These are phyloP conservation scores for Karstenula rhodostoma DNA, from an alignment of 2,329 filamentous ascomycete species.

Conservation along the genomic window DNA sequence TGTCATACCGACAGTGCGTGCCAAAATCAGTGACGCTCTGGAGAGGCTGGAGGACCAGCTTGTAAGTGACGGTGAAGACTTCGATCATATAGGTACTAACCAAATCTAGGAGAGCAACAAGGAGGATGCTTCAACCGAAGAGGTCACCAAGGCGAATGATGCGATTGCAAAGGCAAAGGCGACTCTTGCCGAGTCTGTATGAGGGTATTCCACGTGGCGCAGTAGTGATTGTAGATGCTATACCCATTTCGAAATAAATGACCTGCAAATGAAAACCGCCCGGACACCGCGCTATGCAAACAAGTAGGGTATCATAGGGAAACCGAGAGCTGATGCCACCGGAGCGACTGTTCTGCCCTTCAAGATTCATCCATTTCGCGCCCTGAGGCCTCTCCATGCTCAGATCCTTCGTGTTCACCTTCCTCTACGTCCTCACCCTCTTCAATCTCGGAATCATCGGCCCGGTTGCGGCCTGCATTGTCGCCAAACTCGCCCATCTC, in stretches of 20 bases:
- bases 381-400: constrained; percentile 23
- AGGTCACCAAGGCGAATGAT: constrained; percentile 56
- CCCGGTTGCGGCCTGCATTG: constrained; percentile 31
- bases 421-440: constrained; percentile 44
- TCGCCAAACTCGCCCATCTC: constrained; percentile 42
- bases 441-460: constrained; percentile 42
- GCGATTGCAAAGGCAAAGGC: constrained; percentile 52
- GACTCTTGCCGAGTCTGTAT: constrained; percentile 45
- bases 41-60: constrained; percentile 78
- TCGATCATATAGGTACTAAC: constrained; percentile 16
- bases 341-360: constrained; percentile 15
- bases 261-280: constrained; percentile 15
- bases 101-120: constrained; percentile 51
- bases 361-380: constrained; percentile 43
- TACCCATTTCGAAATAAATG: constrained; percentile 10
- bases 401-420: constrained; percentile 37
- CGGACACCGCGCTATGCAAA: constrained; percentile 48
- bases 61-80: constrained; percentile 61
- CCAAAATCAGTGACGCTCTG: constrained; percentile 76
- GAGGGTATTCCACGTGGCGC: neutral
- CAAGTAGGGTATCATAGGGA: constrained; percentile 19
- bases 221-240: neutral
- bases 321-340: neutral
- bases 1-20: constrained; percentile 75
- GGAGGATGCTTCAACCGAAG: constrained; percentile 50